Percentiles rank a stretch among this genome's conserved stretches.
These are phyloP conservation scores for Polyporus tsugae DNA, from an alignment of 1,284 basidiomycete genomes.

Conservation along the genomic window DNA sequence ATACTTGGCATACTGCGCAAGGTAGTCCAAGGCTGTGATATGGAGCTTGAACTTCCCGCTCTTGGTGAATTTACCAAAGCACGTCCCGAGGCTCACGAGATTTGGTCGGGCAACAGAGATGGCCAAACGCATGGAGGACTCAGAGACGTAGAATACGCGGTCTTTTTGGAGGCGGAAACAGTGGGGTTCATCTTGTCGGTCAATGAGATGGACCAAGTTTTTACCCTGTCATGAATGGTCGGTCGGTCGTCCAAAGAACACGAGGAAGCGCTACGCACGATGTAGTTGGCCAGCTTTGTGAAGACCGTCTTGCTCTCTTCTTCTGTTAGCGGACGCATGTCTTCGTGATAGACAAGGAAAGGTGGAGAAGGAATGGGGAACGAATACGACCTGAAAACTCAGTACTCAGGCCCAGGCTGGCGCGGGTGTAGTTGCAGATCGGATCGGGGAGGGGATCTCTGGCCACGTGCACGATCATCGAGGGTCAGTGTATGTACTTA, in stretches of 20 bases:
- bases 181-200: conserved; percentile 85
- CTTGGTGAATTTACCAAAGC: conserved; percentile 98
- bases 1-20: conserved; percentile 98
- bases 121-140: conserved; percentile 91
- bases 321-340: conserved; percentile 88
- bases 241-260: background rate
- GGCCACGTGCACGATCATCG: too few species aligned
- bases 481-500: too few species aligned
- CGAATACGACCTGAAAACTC: too few species aligned
- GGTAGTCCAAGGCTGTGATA: conserved; percentile 91
- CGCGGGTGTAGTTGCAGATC: conserved; percentile 28
- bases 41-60: conserved; percentile 98
- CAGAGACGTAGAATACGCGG: conserved; percentile 93
- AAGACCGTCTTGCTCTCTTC: conserved; percentile 90
- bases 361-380: background rate
- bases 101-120: conserved; percentile 94
- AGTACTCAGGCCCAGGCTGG: too few species aligned
- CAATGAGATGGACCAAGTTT: conserved; percentile 90
- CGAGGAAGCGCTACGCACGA: conserved; percentile 56
- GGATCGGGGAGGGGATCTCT: conserved; percentile 20
- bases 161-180: conserved; percentile 94
- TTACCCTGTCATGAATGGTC: conserved; percentile 64
- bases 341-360: background rate
- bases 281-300: conserved; percentile 91
- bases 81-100: conserved; percentile 94